A percentile compares a stretch with the other conserved stretches of the same genome.
These are phyloP conservation scores for Acacia confusa DNA, from an alignment of 306 rosid species.

Conservation along the genomic window DNA sequence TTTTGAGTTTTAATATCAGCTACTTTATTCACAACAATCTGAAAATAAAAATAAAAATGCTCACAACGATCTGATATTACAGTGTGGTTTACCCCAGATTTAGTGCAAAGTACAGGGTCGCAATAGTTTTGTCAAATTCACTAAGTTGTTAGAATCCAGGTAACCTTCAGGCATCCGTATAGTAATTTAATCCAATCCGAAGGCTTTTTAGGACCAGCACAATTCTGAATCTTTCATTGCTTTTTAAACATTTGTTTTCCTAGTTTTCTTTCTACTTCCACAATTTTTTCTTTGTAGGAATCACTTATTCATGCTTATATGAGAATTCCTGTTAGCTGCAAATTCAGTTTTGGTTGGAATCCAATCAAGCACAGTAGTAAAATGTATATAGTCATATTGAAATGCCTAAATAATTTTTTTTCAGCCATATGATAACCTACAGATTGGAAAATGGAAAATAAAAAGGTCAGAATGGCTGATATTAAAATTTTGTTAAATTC, in stretches of 20 bases:
- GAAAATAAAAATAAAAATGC: background rate
- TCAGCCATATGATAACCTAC: background rate
- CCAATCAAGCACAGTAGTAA: background rate
- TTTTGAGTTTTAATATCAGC: no score
- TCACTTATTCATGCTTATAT: no score
- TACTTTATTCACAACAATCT: no score
- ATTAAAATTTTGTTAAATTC: background rate
- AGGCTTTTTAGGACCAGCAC: background rate
- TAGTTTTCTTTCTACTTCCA: background rate
- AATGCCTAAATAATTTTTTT: no score
- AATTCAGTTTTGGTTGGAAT: background rate
- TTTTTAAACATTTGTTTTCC: background rate
- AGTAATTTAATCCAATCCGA: background rate
- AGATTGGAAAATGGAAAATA: background rate
- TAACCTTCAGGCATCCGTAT: background rate
- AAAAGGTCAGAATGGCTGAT: background rate
- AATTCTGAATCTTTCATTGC: background rate
- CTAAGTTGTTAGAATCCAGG: background rate
- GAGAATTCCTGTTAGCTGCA: background rate
- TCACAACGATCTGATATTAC: background rate
- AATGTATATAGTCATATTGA: background rate
- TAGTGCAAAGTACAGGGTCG: background rate
- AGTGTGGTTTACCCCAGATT: background rate
- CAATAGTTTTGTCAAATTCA: background rate
- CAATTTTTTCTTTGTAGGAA: background rate